Percentiles rank a stretch among this genome's conserved stretches.
These are phyloP conservation scores for Graphilbum ipis-grandicollis DNA, from an alignment of 2,329 filamentous ascomycete species.

Conservation along the genomic window DNA sequence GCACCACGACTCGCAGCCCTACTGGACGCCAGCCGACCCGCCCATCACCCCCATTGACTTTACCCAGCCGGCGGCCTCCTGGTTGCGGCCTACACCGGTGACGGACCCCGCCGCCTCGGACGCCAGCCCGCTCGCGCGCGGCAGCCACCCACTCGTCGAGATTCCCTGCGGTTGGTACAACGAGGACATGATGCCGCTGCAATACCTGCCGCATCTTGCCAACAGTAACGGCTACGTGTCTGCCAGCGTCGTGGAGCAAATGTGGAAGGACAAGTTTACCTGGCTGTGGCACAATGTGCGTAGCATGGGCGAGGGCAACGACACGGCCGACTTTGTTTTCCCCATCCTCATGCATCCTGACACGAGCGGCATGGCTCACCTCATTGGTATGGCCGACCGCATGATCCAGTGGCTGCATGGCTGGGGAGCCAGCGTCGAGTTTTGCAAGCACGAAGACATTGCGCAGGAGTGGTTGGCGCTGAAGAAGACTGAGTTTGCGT, in stretches of 20 bases:
- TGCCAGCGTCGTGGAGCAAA: slow-evolving; percentile 37
- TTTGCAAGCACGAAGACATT: slow-evolving; percentile 22
- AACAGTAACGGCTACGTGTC: slow-evolving; percentile 45
- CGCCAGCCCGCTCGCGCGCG: slow-evolving; percentile 18
- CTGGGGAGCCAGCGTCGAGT: slow-evolving; percentile 26
- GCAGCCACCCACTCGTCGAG: slow-evolving; percentile 30
- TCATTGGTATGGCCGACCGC: slow-evolving; percentile 30
- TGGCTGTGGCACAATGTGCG: slow-evolving; percentile 28
- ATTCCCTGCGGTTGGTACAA: slow-evolving; percentile 48
- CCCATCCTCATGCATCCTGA: slow-evolving; percentile 64
- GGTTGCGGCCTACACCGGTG: slow-evolving; percentile 5
- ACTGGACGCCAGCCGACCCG: slow-evolving; percentile 29
- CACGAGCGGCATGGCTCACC: slow-evolving; percentile 39
- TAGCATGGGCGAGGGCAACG: slow-evolving; percentile 11
- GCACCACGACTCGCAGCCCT: slow-evolving; percentile 46
- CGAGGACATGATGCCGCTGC: slow-evolving; percentile 45
- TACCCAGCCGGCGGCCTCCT: slow-evolving; percentile 23
- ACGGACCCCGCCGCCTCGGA: slow-evolving; percentile 37
- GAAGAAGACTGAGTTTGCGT: slow-evolving; percentile 3
- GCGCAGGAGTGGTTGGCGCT: slow-evolving; percentile 20
- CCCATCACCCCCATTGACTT: slow-evolving; percentile 28
- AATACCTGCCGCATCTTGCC: slow-evolving; percentile 49
- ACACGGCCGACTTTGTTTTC: slow-evolving; percentile 41
- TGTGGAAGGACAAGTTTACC: slow-evolving; percentile 46
- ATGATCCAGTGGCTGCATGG: slow-evolving; percentile 31